A percentile compares a stretch with the other conserved stretches of the same genome.
These are phyloP conservation scores for Cytospora piceicola DNA, from an alignment of 2,329 filamentous ascomycete species.

Conservation along the genomic window DNA sequence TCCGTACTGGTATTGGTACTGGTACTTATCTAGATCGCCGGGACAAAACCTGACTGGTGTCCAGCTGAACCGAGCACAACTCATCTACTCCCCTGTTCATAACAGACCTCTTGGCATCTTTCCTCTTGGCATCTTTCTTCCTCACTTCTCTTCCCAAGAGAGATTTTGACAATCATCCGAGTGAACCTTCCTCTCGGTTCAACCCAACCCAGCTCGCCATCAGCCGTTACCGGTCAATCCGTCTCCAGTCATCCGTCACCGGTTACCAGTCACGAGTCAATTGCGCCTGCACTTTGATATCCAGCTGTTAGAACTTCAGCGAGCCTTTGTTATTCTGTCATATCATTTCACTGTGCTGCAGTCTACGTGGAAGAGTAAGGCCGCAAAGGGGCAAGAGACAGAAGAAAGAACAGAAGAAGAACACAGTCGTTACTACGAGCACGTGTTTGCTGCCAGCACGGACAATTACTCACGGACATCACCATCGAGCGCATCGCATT, in stretches of 20 bases:
- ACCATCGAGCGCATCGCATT: slow-evolving; percentile 14
- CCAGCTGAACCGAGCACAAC: not conserved
- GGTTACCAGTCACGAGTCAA: too few relatives aligned
- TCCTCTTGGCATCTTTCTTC: not conserved
- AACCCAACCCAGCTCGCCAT: not conserved
- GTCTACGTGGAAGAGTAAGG: slow-evolving; percentile 5
- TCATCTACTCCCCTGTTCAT: not conserved
- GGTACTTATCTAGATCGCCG: slow-evolving; percentile 12
- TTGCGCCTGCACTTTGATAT: not conserved
- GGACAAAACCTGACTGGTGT: slow-evolving; percentile 6
- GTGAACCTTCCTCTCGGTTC: not conserved
- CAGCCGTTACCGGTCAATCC: not conserved
- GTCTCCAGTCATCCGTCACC: too few relatives aligned
- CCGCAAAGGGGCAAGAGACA: slow-evolving; percentile 11
- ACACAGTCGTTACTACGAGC: slow-evolving; percentile 12
- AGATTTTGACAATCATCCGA: not conserved
- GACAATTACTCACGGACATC: slow-evolving; percentile 6
- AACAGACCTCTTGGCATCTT: slow-evolving; percentile 8
- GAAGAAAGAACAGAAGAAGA: slow-evolving; percentile 1
- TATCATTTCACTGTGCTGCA: slow-evolving; percentile 21
- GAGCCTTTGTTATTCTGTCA: slow-evolving; percentile 2
- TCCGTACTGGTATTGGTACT: too few relatives aligned
- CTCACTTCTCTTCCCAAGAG: not conserved
- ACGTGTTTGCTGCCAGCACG: slow-evolving; percentile 20
- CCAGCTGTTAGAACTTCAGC: slow-evolving; percentile 11